Evolutionary conservation across 305 asterid species (phyloP), one percentile per base, ranked within the genome.

Genomic region (Solanum aculeatissimum): DNA sequence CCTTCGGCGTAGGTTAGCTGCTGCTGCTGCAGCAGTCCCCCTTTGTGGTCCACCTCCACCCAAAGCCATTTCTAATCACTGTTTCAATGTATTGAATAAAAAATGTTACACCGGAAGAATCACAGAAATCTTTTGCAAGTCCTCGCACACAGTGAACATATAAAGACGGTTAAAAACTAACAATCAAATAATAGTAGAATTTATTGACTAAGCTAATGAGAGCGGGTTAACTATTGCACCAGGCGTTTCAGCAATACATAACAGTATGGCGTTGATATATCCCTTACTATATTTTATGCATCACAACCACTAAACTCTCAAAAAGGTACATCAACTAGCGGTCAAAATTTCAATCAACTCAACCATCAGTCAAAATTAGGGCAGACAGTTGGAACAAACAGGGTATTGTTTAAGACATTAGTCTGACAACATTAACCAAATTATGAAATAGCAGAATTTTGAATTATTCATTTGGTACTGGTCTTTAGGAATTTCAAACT

Each of bases 11-110:
- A 69, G 80, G 54, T 54, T 69, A 51, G 65, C 80, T 51, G 80
- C 80, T 18, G 81, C 69, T 14, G 85, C 85, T 3, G 85, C 85
- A 11, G 85, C 85, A 68, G 69, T 83, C 16, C 85, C 85, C 19
- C 85, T 83, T 83, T 66, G 69, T 0, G 81, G 85, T 66, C 68
- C 85, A 49, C 68, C 69, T 83, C 85, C 85, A 47, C 80, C 80
- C 85, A 83, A 68, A 19, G 85, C 85, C 85, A 83, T 69, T 83
- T 68, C 85, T 53, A 29, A 15, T 49, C 47, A 29, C 82, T 27
- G 47, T 77, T 51, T 29, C 62, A 77, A 51, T 16, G 12, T 51
- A 77, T 32, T 29, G 18, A 71, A 21, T 12, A 43, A 5, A 77
- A 16, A 18, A 49, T 4, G 6, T 10, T 51, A 35, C 51, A 65